Evolutionary conservation across 352 stramenopile species (phyloP).

Genomic region (Halophytophthora polymorphica): DNA sequence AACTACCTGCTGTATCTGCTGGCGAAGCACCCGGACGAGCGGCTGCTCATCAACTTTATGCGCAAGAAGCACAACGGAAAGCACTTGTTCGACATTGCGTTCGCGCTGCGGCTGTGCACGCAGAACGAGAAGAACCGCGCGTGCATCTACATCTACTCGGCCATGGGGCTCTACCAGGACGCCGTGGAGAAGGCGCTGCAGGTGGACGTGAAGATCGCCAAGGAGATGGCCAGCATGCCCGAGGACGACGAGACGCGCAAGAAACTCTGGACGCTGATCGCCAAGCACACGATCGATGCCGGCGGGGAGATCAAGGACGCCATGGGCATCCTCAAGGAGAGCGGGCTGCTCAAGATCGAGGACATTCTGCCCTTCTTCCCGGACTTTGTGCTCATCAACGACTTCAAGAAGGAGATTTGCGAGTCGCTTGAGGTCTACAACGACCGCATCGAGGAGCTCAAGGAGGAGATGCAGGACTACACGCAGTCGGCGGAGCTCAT

Average conservation of each 20-base stretch:
- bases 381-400: constrained; percentile 94
- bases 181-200: constrained; percentile 90
- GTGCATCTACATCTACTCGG: constrained; percentile 94
- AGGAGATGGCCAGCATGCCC: constrained; percentile 90
- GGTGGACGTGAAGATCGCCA: constrained; percentile 92
- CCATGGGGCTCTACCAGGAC: constrained; percentile 91
- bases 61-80: constrained; percentile 84
- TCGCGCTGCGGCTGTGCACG: constrained; percentile 89
- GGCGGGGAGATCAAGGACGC: constrained; percentile 81
- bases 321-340: constrained; percentile 87
- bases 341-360: constrained; percentile 89
- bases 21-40: constrained; percentile 87
- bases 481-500: constrained; percentile 89
- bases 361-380: constrained; percentile 94
- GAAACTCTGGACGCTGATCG: constrained; percentile 93
- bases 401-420: constrained; percentile 95
- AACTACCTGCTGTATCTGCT: constrained; percentile 92
- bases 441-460: constrained; percentile 89
- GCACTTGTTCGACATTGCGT: constrained; percentile 90
- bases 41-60: constrained; percentile 89
- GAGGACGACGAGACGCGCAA: constrained; percentile 88
- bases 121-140: constrained; percentile 91
- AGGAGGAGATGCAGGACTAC: constrained; percentile 93
- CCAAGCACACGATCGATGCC: constrained; percentile 90
- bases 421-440: constrained; percentile 90